Percentiles rank a stretch among this genome's conserved stretches.
These are phyloP conservation scores for Aristolochia californica DNA, from an alignment of 164 flowering plant genomes.

Conservation along the genomic window DNA sequence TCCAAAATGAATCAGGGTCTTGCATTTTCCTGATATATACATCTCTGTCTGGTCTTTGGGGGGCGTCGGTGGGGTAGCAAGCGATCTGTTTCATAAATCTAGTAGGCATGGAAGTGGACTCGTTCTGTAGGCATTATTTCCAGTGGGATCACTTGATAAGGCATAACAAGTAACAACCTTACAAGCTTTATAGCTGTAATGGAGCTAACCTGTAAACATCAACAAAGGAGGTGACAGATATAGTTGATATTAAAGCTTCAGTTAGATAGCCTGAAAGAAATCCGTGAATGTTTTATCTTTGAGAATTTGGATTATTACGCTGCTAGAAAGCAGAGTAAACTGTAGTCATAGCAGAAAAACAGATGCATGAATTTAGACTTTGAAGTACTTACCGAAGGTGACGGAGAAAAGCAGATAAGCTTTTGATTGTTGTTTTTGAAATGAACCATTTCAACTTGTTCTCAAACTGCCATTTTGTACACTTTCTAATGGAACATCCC, in stretches of 20 bases:
- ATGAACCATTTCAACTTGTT: constrained; percentile 4
- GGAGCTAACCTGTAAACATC: constrained; percentile 3
- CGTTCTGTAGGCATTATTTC: neutral
- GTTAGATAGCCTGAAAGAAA: neutral
- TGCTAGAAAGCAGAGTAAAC: neutral
- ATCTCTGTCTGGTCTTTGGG: neutral
- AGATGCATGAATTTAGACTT: neutral
- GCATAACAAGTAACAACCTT: neutral
- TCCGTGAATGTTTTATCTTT: neutral
- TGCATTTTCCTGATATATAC: neutral
- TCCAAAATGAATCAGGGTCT: neutral
- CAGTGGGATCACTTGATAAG: neutral
- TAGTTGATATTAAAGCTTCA: constrained; percentile 1
- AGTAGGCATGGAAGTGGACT: neutral
- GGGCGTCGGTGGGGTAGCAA: neutral
- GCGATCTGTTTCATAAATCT: neutral
- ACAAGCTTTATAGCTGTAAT: no score
- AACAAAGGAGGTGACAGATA: neutral
- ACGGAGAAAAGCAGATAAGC: neutral
- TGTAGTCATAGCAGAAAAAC: neutral
- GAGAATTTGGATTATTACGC: neutral
- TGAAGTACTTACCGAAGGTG: neutral
- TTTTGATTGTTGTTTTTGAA: neutral
- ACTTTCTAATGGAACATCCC: constrained; percentile 13
- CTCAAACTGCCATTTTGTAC: constrained; percentile 21